Conservation (phyloP, 2,329 filamentous ascomycete genomes). For the Zymoseptoria brevis region DNA sequence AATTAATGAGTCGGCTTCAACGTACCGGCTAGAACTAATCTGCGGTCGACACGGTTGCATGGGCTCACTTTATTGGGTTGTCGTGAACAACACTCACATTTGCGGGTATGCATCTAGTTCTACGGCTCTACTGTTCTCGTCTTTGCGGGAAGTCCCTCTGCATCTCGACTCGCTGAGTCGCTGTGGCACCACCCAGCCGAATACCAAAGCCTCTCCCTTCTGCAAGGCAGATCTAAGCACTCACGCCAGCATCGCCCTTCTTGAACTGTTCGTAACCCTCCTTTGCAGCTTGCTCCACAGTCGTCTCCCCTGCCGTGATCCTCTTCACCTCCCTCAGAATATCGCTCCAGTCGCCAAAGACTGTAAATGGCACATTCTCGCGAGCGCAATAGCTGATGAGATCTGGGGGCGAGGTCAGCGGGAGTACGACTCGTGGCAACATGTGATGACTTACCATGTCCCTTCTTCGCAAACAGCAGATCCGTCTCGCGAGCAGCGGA, state of each 20-base stretch:
- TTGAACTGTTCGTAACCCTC: slow-evolving; percentile 43
- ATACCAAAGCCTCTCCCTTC: not conserved
- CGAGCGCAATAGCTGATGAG: slow-evolving; percentile 79
- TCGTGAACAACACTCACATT: not conserved
- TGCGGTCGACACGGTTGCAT: not conserved
- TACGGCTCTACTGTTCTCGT: not conserved
- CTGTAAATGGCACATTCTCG: slow-evolving; percentile 77
- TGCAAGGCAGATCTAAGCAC: slow-evolving; percentile 1
- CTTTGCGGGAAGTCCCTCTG: not conserved
- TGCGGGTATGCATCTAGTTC: not conserved
- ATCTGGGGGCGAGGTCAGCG: slow-evolving; percentile 44
- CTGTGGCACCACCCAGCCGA: not conserved
- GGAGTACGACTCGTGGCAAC: not conserved
- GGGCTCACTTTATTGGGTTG: not conserved
- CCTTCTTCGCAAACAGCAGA: slow-evolving; percentile 85
- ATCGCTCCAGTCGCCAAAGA: slow-evolving; percentile 75
- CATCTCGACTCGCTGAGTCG: not conserved
- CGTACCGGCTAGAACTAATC: not conserved
- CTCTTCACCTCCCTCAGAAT: slow-evolving; percentile 70
- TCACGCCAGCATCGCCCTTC: slow-evolving; percentile 35
- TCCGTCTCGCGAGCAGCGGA: slow-evolving; percentile 88
- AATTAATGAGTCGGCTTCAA: too few species aligned
- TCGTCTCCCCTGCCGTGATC: slow-evolving; percentile 64
- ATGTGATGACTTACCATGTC: slow-evolving; percentile 54
- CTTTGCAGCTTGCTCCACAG: slow-evolving; percentile 60